Conservation (phyloP, 495 filamentous ascomycete genomes). For the Jackrogersella minutella region DNA sequence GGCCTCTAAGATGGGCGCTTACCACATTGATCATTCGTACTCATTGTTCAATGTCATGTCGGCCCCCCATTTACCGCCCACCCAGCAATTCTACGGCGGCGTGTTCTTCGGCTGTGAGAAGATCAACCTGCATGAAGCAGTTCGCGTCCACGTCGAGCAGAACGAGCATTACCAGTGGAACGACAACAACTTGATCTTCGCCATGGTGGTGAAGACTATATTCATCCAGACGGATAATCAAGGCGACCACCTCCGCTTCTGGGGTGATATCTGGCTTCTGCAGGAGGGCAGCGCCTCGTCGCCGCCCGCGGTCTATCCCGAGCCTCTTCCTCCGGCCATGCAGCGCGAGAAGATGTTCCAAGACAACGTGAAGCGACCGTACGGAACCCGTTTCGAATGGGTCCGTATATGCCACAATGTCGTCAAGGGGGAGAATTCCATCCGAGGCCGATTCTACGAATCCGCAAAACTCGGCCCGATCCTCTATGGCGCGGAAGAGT, state of each 20-base stretch:
- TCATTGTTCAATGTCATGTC: conserved; percentile 48
- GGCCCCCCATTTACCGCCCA: background rate
- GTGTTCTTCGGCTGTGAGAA: conserved; percentile 58
- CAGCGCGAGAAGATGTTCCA: conserved; percentile 47
- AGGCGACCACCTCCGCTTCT: conserved; percentile 22
- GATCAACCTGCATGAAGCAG: conserved; percentile 49
- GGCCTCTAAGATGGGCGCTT: conserved; percentile 55
- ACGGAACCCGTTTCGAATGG: conserved; percentile 46
- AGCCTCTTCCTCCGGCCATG: conserved; percentile 46
- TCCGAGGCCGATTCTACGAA: conserved; percentile 56
- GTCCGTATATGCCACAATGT: conserved; percentile 25
- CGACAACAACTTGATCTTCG: conserved; percentile 16
- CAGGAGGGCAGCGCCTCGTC: conserved; percentile 25
- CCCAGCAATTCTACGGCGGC: conserved; percentile 41
- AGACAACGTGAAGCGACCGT: conserved; percentile 42
- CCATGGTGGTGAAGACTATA: conserved; percentile 48
- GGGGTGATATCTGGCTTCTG: conserved; percentile 39
- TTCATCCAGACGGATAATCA: conserved; percentile 25
- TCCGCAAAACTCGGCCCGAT: conserved; percentile 47
- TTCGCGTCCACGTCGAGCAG: conserved; percentile 43
- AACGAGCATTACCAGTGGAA: conserved; percentile 2
- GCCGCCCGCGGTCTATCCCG: conserved; percentile 15
- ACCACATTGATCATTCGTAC: conserved; percentile 51
- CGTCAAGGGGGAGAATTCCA: conserved; percentile 38
- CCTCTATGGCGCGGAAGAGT: conserved; percentile 40